Evolutionary conservation across 345 rosid species (phyloP).

Genomic region (Erodium maritimum): DNA sequence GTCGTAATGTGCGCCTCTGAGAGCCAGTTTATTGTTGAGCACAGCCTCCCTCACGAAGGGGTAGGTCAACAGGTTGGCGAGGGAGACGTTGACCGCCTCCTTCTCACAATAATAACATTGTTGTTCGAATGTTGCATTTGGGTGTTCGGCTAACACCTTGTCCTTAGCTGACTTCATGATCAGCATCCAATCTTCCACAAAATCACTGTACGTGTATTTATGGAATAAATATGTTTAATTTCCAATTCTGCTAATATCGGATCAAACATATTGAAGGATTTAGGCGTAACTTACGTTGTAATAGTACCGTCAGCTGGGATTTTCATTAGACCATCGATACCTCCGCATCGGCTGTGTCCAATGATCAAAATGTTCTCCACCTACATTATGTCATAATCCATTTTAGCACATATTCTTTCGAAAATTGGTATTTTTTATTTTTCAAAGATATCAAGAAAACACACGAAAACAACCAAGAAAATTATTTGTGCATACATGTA

Average conservation of each 20-base stretch:
- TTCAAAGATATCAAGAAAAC: constrained; percentile 1
- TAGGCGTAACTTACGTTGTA: constrained; percentile 23
- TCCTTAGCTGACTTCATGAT: constrained; percentile 63
- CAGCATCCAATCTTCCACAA: constrained; percentile 78
- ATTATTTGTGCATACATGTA: constrained; percentile 35
- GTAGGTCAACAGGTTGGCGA: constrained; percentile 62
- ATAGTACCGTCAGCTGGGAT: constrained; percentile 50
- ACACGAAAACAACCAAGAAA: background rate
- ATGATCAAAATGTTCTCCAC: constrained; percentile 82
- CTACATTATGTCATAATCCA: constrained; percentile 25
- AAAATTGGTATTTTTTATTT: no score
- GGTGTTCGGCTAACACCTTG: constrained; percentile 45
- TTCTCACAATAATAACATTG: constrained; percentile 79
- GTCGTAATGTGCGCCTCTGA: constrained; percentile 77
- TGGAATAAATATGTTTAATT: no score
- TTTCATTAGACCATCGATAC: constrained; percentile 87
- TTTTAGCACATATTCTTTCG: no score
- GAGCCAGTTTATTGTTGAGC: constrained; percentile 32
- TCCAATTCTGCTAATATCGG: no score
- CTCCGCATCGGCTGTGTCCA: constrained; percentile 96
- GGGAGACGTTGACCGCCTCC: constrained; percentile 78
- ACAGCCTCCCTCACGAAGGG: constrained; percentile 66
- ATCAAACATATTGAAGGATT: no score
- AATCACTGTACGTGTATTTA: constrained; percentile 52
- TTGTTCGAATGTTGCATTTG: constrained; percentile 34